These are phyloP conservation scores for Phytophthora brassicae DNA, from an alignment of 352 stramenopile species.

Conservation along the genomic window DNA sequence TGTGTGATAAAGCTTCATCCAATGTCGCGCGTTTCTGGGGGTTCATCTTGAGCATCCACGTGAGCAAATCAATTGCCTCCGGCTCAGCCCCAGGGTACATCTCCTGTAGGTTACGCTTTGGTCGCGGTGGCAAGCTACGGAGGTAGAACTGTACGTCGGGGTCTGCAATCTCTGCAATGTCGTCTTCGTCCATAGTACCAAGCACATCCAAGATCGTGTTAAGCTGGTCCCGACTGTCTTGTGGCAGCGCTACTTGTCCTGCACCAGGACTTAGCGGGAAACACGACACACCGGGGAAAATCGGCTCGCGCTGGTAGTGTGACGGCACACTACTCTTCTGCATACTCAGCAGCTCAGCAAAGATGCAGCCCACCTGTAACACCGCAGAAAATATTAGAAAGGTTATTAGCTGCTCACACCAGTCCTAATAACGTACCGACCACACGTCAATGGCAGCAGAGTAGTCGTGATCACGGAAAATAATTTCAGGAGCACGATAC, in stretches of 20 bases:
- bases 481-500: constrained; percentile 95
- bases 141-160: constrained; percentile 84
- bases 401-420: not conserved
- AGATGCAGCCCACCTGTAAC: constrained; percentile 92
- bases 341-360: constrained; percentile 95
- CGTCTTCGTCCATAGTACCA: constrained; percentile 83
- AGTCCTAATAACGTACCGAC: constrained; percentile 58
- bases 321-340: constrained; percentile 94
- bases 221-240: constrained; percentile 85
- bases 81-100: constrained; percentile 85
- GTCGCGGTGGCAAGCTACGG: constrained; percentile 65
- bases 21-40: constrained; percentile 76
- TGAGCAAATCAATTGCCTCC: constrained; percentile 78
- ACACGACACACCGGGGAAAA: constrained; percentile 95
- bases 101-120: constrained; percentile 74
- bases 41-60: constrained; percentile 89
- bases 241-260: constrained; percentile 70
- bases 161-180: constrained; percentile 85
- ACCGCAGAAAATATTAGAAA: constrained; percentile 11
- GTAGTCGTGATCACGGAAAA: constrained; percentile 90
- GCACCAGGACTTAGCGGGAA: constrained; percentile 81
- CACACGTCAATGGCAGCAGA: constrained; percentile 87
- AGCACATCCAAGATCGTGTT: constrained; percentile 89
- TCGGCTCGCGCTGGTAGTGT: constrained; percentile 92
- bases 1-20: constrained; percentile 81